phyloP scores from a whole-genome alignment of 2,329 filamentous ascomycete species.

The Calonectria hawksworthii region DNA sequence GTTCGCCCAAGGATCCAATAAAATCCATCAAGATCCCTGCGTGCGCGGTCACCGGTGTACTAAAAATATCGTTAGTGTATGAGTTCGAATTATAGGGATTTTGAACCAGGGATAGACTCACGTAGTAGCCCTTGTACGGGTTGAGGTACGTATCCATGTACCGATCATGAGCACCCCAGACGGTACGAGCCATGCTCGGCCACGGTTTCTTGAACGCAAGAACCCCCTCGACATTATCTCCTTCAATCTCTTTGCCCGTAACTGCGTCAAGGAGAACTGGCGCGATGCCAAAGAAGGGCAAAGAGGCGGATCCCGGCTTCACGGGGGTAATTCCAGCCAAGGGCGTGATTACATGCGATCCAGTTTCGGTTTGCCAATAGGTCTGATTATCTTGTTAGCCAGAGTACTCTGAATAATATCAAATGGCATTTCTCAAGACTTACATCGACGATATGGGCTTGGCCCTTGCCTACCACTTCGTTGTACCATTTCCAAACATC shows the following conservation, averaged over 20 bases:
- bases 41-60: slow-evolving; percentile 92
- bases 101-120: slow-evolving; percentile 60
- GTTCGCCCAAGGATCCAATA: slow-evolving; percentile 98
- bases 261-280: slow-evolving; percentile 94
- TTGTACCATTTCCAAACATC: slow-evolving; percentile 99
- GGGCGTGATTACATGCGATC: slow-evolving; percentile 92
- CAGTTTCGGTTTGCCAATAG: slow-evolving; percentile 98
- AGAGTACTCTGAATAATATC: accelerated
- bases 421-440: slow-evolving; percentile 56
- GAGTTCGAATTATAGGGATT: accelerated
- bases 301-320: slow-evolving; percentile 91
- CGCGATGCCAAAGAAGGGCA: slow-evolving; percentile 98
- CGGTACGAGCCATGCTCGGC: slow-evolving; percentile 97
- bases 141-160: slow-evolving; percentile 98
- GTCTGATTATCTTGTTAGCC: slow-evolving; percentile 72
- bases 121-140: slow-evolving; percentile 95
- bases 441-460: slow-evolving; percentile 91
- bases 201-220: slow-evolving; percentile 94
- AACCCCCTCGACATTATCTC: slow-evolving; percentile 94
- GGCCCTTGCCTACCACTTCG: slow-evolving; percentile 88
- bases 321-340: slow-evolving; percentile 91
- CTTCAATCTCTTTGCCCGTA: slow-evolving; percentile 87
- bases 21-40: slow-evolving; percentile 93
- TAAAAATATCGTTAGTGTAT: slow-evolving; percentile 45
- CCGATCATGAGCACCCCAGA: slow-evolving; percentile 93